phyloP scores from a whole-genome alignment of 352 stramenopile species.

The Blastocystis sp. region DNA sequence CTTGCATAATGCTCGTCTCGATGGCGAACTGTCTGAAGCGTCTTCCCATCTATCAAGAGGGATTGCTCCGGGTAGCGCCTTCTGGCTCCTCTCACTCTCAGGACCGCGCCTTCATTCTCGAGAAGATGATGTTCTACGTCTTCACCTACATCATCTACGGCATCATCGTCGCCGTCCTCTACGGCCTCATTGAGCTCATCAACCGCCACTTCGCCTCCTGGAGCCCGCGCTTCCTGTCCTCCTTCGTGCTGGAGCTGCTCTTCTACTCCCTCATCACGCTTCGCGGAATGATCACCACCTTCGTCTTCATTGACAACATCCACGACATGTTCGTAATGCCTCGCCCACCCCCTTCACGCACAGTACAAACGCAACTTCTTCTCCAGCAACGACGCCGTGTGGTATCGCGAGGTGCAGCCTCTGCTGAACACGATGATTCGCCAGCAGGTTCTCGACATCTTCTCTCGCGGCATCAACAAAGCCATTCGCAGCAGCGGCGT shows the following conservation, averaged over 20 bases:
- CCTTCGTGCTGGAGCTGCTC: conserved; percentile 19
- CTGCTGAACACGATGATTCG: conserved; percentile 61
- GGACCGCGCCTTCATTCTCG: conserved; percentile 9
- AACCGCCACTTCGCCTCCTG: conserved; percentile 23
- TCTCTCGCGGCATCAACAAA: conserved; percentile 31
- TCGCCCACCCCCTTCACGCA: neutral
- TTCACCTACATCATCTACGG: conserved; percentile 65
- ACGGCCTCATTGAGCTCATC: conserved; percentile 51
- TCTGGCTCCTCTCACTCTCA: neutral
- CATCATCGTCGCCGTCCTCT: conserved; percentile 15
- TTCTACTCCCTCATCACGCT: conserved; percentile 55
- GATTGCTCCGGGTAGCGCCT: neutral
- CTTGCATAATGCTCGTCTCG: conserved; percentile 2
- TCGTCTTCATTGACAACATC: conserved; percentile 59
- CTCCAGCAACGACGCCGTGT: conserved; percentile 18
- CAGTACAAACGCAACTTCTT: conserved; percentile 38
- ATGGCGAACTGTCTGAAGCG: conserved; percentile 53
- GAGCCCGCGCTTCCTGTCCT: conserved; percentile 30
- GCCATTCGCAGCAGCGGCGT: neutral
- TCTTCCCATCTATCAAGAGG: conserved; percentile 49
- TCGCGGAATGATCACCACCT: conserved; percentile 20
- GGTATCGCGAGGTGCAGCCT: conserved; percentile 56
- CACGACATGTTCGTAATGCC: conserved; percentile 28
- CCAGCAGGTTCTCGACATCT: conserved; percentile 58
- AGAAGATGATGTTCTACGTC: conserved; percentile 68